Evolutionary conservation across 257 asterid genomes (phyloP), one percentile per base, ranked within the genome.

Genomic region (Henckelia pumila): DNA sequence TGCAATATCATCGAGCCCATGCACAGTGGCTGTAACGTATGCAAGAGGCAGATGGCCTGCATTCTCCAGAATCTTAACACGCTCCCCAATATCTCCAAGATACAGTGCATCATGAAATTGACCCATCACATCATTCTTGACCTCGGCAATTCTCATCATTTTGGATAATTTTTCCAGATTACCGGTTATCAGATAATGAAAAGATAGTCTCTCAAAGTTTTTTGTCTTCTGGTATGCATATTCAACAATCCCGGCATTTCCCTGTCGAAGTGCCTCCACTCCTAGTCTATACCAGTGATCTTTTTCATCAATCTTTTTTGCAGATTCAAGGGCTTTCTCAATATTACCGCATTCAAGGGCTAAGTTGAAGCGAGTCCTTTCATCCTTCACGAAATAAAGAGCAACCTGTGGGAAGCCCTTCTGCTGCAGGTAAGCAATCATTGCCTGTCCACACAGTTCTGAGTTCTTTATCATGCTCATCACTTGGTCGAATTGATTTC

Each of bases 401-500:
- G 99, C 99, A 63, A 94, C 96, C 82, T 91, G 98, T 6, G 98
- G 99, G 71, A 94, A 94, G 64, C 99, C 99, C 81, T 94, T 91
- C 83, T 94, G 99, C 85, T 94, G 99, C 64, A 94, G 79, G 78
- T 94, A 94, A 2, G 99, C 96, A 73, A 94, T 91, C 98, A 94
- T 91, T 75, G 99, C 97, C 79, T 93, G 97, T 50, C 99, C 99
- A 79, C 99, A 91, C 20, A 94, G 89, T 77, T 88, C 96, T 11
- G 99, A 91, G 68, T 88, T 91, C 77, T 82, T 82, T 60, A 94
- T 94, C 96, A 94, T 94, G 78, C 81, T 87, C 98, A 94, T 91
- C 64, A 94, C 99, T 72, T 94, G 95, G 71, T 94, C 98, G 63
- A 76, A 88, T 74, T 86, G 87, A 85, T 91, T 91, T 83, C 85